phyloP scores from a whole-genome alignment of 2,329 filamentous ascomycete genomes.

The Nothopassalora personata region DNA sequence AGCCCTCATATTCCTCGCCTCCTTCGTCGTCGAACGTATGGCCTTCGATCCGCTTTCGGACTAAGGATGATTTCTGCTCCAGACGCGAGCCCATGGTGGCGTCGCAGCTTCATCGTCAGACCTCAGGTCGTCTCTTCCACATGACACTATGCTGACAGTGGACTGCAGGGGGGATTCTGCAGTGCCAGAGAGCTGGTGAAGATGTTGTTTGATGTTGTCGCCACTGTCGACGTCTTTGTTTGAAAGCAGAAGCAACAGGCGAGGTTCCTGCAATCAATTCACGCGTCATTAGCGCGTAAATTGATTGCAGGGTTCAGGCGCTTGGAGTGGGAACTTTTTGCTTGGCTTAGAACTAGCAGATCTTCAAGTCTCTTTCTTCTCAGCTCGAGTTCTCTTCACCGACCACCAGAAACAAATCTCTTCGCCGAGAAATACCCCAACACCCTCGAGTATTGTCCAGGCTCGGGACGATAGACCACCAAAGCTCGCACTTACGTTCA shows the following conservation, averaged over 20 bases:
- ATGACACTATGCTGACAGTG: no score
- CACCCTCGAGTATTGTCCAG: not conserved
- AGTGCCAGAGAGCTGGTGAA: no score
- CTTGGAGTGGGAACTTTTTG: not conserved
- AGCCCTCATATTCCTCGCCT: conserved; percentile 86
- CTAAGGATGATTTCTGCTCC: conserved; percentile 53
- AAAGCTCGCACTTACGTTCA: conserved; percentile 10
- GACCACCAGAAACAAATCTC: not conserved
- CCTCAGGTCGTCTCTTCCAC: no score
- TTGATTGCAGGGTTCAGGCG: not conserved
- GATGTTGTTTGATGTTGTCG: not conserved
- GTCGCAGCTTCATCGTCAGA: conserved; percentile 10
- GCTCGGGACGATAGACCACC: conserved; percentile 11
- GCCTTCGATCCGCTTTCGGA: conserved; percentile 59
- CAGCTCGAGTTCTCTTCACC: not conserved
- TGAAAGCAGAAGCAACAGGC: not conserved
- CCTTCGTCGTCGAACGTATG: conserved; percentile 72
- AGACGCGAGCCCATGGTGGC: conserved; percentile 56
- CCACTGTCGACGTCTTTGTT: not conserved
- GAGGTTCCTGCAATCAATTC: no score
- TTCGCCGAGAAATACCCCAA: not conserved
- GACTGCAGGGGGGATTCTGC: no score
- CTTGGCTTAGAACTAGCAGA: not conserved
- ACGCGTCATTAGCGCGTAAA: conserved; percentile 1
- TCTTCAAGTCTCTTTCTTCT: not conserved